Base-by-base conservation (phyloP, 2,329 filamentous ascomycete genomes). In the Allantophomopsis lycopodina region DNA sequence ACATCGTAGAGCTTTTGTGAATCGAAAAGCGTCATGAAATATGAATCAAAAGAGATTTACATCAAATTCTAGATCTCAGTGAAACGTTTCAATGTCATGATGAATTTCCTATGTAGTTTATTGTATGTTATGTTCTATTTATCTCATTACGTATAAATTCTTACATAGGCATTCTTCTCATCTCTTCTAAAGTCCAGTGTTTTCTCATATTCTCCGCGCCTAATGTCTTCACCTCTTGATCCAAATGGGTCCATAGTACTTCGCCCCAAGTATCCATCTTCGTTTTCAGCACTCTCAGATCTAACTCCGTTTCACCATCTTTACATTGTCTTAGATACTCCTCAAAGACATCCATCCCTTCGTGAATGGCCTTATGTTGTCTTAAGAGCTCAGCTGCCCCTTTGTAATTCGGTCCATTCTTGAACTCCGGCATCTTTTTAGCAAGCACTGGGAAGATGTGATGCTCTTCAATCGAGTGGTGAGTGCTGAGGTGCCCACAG, bases 141-240 rank as follows among this genome's bases (percentile, higher is more conserved):
- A 34, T 14, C 6, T 18, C 12, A 7, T 34, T 34, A 8, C 12
- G 7, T 34, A 34, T 8, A 15, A 2, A 34, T 15, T 14, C 32
- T 37, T 56, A 87, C 64, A 87, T 84, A 1, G 73, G 76, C 62
- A 91, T 68, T 38, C 62, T 60, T 56, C 60, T 64, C 58, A 94
- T 78, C 66, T 94, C 87, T 36, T 83, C 75, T 44, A 76, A 49
- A 0, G 68, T 81, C 83, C 84, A 94, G 58, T 83, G 87, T 58
- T 68, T 75, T 49, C 84, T 69, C 87, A 94, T 94, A 56, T 89
- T 93, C 58, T 91, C 83, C 35, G 86, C 86, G 2, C 79, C 74
- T 23, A 94, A 59, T 48, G 82, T 73, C 57, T 68, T 64, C 7
- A 94, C 86, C 66, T 94, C 87, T 50, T 88, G 79, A 51, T 91